Conservation (phyloP, 1,284 basidiomycete genomes). For the Leucoagaricus sp. region DNA sequence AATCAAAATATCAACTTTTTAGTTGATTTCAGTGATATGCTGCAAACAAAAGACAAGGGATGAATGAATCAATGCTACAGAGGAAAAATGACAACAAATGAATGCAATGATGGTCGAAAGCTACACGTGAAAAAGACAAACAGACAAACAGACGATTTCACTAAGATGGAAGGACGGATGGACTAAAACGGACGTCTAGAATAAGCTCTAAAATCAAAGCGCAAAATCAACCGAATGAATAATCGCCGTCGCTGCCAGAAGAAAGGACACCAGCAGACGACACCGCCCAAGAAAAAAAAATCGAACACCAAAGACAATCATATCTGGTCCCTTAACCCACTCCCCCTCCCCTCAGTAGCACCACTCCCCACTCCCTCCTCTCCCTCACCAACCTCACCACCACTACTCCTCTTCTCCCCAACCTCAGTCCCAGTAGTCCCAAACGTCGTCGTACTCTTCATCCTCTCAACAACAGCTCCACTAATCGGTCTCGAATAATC, state of each 20-base stretch:
- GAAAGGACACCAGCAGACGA: too few relatives aligned
- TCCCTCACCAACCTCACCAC: not conserved
- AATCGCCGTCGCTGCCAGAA: too few relatives aligned
- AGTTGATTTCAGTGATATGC: too few relatives aligned
- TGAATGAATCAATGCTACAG: conserved; percentile 7
- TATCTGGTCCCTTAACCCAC: not conserved
- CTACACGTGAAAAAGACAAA: not conserved
- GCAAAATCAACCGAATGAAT: too few relatives aligned
- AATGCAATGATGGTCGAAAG: not conserved
- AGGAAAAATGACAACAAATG: too few relatives aligned
- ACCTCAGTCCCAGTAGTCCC: not conserved
- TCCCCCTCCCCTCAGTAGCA: not conserved
- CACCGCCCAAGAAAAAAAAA: too few relatives aligned
- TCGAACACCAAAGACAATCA: not conserved
- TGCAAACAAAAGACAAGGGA: conserved; percentile 5
- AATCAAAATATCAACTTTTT: too few relatives aligned
- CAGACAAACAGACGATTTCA: not conserved
- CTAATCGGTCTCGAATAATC: conserved; percentile 20
- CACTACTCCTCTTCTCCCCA: not conserved
- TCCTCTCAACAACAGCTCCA: conserved; percentile 2
- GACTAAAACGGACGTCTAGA: too few relatives aligned
- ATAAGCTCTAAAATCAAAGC: too few relatives aligned
- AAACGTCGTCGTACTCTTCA: conserved; percentile 13
- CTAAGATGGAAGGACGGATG: too few relatives aligned
- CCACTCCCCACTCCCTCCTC: not conserved